These are phyloP conservation scores for Sechiopsis laciniata DNA, from an alignment of 306 rosid species.

Conservation along the genomic window DNA sequence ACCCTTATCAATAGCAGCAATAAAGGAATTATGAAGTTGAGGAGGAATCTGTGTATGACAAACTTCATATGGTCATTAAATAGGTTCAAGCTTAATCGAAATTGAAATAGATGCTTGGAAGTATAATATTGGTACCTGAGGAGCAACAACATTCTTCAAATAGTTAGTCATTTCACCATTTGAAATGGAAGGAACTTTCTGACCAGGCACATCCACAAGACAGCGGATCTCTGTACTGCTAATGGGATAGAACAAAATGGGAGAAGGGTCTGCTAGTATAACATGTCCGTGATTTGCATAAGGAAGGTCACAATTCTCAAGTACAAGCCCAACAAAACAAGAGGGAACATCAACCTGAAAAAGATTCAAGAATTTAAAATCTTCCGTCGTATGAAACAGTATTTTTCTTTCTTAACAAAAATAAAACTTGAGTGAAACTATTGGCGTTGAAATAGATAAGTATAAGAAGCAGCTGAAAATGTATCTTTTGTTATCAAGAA, in stretches of 20 bases:
- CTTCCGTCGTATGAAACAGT: background rate
- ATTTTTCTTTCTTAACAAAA: background rate
- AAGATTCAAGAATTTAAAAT: background rate
- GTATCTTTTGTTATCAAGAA: background rate
- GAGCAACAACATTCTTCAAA: conserved; percentile 75
- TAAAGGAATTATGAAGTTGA: conserved; percentile 58
- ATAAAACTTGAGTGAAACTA: background rate
- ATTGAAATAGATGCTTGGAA: background rate
- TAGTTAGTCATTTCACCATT: conserved; percentile 86
- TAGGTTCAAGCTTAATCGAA: background rate
- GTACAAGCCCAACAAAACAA: conserved; percentile 76
- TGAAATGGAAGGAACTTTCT: conserved; percentile 85
- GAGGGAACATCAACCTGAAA: conserved; percentile 86
- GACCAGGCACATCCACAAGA: conserved; percentile 93
- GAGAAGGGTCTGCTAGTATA: conserved; percentile 85
- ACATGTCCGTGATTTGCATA: conserved; percentile 83
- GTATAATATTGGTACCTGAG: conserved; percentile 51
- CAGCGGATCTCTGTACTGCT: conserved; percentile 90
- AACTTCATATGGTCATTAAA: conserved; percentile 24
- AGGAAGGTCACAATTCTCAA: conserved; percentile 91
- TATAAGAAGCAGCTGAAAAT: conserved; percentile 16
- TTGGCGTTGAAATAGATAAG: background rate
- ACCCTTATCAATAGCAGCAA: conserved; percentile 78
- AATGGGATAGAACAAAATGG: conserved; percentile 82
- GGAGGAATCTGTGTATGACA: conserved; percentile 64